These are phyloP conservation scores for Thamnidium elegans DNA, from an alignment of 192 early-diverging fungal genomes.

Conservation along the genomic window DNA sequence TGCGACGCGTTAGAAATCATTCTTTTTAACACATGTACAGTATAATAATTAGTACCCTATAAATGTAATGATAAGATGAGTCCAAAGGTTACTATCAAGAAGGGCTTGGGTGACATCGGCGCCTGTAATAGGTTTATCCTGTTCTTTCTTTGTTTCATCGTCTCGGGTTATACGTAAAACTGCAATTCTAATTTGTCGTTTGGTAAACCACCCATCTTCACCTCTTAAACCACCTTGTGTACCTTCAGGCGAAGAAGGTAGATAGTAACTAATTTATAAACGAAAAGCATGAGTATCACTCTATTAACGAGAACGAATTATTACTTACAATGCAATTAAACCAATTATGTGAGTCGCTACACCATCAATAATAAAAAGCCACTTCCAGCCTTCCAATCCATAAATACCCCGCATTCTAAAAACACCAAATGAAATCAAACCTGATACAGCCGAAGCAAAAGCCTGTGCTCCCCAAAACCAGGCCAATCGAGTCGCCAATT, in stretches of 20 bases:
- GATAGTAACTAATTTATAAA: conserved; percentile 35
- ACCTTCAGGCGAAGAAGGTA: conserved; percentile 43
- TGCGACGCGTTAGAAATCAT: no score
- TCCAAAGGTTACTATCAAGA: no score
- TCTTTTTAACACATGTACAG: no score
- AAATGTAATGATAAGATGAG: no score
- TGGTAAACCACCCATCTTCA: no score
- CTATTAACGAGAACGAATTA: no score
- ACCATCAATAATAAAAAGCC: conserved; percentile 66
- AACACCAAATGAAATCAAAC: conserved; percentile 55
- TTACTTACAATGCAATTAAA: conserved; percentile 40
- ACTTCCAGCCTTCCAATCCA: conserved; percentile 59
- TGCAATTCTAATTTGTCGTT: no score
- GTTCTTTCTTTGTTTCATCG: no score
- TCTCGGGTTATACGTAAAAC: no score
- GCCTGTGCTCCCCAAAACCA: conserved; percentile 51
- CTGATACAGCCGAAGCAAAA: conserved; percentile 49
- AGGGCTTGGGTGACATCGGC: no score
- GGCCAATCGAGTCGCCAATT: conserved; percentile 48
- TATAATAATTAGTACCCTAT: no score
- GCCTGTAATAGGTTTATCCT: no score
- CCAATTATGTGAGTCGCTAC: conserved; percentile 51
- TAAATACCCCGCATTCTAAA: conserved; percentile 50
- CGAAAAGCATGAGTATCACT: not conserved
- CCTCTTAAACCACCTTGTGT: conserved; percentile 19